Percentiles rank a stretch among this genome's conserved stretches.
Conservation (phyloP, 495 filamentous ascomycete genomes). For the Talaromyces thailandensis region DNA sequence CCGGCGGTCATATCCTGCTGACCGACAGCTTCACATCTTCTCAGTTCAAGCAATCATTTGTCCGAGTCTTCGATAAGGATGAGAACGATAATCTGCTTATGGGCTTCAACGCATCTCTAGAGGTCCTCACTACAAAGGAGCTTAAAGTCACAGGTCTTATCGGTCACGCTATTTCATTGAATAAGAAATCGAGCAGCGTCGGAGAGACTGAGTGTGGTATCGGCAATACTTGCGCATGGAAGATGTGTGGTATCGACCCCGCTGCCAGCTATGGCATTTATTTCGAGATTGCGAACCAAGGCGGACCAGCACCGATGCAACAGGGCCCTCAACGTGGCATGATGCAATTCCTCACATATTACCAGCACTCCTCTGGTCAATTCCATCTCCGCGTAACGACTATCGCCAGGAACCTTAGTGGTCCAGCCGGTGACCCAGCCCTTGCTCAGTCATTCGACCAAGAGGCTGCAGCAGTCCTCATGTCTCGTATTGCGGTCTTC, state of each 20-base stretch:
- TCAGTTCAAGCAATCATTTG: conserved; percentile 99
- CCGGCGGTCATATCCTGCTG: conserved; percentile 95
- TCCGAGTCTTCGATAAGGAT: conserved; percentile 96
- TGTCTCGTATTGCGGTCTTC: conserved; percentile 97
- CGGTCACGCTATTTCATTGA: conserved; percentile 89
- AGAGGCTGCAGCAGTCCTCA: conserved; percentile 93
- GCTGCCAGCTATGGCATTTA: conserved; percentile 90
- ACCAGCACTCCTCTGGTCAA: conserved; percentile 92
- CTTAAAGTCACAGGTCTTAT: conserved; percentile 98
- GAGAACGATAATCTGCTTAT: conserved; percentile 88
- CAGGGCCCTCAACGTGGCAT: conserved; percentile 85
- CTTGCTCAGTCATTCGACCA: conserved; percentile 98
- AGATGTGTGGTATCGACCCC: conserved; percentile 98
- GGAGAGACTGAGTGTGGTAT: conserved; percentile 98
- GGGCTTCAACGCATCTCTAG: conserved; percentile 96
- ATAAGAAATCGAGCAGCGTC: conserved; percentile 96
- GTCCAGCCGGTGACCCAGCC: conserved; percentile 92
- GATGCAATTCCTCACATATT: conserved; percentile 99
- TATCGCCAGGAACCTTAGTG: conserved; percentile 82
- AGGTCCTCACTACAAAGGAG: conserved; percentile 96
- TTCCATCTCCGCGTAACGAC: conserved; percentile 96
- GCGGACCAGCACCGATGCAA: conserved; percentile 75
- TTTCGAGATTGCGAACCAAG: conserved; percentile 96
- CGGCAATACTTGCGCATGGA: conserved; percentile 98
- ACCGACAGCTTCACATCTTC: conserved; percentile 99